phyloP scores from a whole-genome alignment of 345 rosid species.

The Alliaria petiolata region DNA sequence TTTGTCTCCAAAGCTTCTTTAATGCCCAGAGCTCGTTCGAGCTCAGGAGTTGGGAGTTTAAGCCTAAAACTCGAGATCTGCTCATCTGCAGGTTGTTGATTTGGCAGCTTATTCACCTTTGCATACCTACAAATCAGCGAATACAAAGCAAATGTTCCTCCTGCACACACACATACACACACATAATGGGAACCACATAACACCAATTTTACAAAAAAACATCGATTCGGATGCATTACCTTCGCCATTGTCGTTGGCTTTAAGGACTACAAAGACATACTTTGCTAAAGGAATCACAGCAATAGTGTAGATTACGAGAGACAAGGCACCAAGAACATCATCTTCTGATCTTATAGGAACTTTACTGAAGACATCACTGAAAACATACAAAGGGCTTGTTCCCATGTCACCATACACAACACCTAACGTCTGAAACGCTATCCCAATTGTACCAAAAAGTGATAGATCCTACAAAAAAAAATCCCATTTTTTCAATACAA shows the following conservation, averaged over 20 bases:
- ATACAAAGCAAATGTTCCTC: constrained; percentile 96
- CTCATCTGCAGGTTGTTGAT: constrained; percentile 94
- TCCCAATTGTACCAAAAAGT: constrained; percentile 56
- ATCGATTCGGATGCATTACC: constrained; percentile 36
- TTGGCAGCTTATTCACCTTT: constrained; percentile 80
- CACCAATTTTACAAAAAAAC: constrained; percentile 16
- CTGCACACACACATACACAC: constrained; percentile 46
- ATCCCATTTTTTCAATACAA: not conserved
- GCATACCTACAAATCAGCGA: constrained; percentile 90
- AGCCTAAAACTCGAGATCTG: constrained; percentile 86
- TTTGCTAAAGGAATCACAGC: constrained; percentile 84
- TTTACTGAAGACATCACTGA: constrained; percentile 89
- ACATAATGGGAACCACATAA: constrained; percentile 40
- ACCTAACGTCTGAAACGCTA: constrained; percentile 98
- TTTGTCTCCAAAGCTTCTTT: constrained; percentile 77
- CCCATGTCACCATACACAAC: constrained; percentile 99
- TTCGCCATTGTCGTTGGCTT: constrained; percentile 96
- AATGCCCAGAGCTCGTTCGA: constrained; percentile 74
- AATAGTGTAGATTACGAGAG: constrained; percentile 87
- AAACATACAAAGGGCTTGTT: constrained; percentile 94
- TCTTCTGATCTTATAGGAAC: constrained; percentile 72
- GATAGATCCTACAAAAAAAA: constrained; percentile 53
- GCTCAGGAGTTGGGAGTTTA: constrained; percentile 89
- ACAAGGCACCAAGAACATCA: constrained; percentile 93
- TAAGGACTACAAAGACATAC: constrained; percentile 90